Percentiles rank a stretch among this genome's conserved stretches.
Conservation (phyloP, 2,329 filamentous ascomycete species). For the Cercospora beticola region DNA sequence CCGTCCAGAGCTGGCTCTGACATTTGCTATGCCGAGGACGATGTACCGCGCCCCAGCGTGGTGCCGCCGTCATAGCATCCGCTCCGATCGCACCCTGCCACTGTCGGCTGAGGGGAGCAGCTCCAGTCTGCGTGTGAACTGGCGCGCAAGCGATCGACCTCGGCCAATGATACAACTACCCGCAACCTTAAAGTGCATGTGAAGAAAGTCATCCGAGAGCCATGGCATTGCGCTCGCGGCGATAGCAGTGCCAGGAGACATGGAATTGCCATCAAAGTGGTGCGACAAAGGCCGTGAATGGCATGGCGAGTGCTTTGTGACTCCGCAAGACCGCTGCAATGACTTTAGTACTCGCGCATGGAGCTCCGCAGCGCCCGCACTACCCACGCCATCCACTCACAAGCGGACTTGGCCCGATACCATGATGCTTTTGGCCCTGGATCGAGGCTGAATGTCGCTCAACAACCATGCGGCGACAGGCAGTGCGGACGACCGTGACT, state of each 20-base stretch:
- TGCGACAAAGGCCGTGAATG: constrained; percentile 3
- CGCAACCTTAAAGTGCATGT: constrained; percentile 18
- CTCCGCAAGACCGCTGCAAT: constrained; percentile 13
- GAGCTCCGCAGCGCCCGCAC: constrained; percentile 18
- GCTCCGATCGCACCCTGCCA: constrained; percentile 20
- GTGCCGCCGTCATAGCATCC: constrained; percentile 23
- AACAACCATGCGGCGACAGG: constrained; percentile 1
- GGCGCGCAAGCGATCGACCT: constrained; percentile 16
- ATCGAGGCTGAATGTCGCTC: not conserved
- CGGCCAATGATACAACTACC: constrained; percentile 14
- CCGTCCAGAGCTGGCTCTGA: constrained; percentile 16
- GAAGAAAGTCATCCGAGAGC: constrained; percentile 7
- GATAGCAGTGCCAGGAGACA: constrained; percentile 1
- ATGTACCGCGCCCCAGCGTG: constrained; percentile 4
- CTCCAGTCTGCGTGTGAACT: constrained; percentile 1
- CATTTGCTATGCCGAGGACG: constrained; percentile 22
- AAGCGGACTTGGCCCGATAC: constrained; percentile 15
- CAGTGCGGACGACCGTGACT: not conserved
- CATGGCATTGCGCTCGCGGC: constrained; percentile 4
- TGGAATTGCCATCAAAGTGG: constrained; percentile 10
- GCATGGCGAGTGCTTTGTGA: not conserved
- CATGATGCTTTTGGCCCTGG: constrained; percentile 4
- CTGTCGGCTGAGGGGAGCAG: constrained; percentile 18
- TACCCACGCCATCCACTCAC: constrained; percentile 17
- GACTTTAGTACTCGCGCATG: constrained; percentile 15